Base-by-base conservation (phyloP, 2,329 filamentous ascomycete species). In the Aspergillus glaucus region DNA sequence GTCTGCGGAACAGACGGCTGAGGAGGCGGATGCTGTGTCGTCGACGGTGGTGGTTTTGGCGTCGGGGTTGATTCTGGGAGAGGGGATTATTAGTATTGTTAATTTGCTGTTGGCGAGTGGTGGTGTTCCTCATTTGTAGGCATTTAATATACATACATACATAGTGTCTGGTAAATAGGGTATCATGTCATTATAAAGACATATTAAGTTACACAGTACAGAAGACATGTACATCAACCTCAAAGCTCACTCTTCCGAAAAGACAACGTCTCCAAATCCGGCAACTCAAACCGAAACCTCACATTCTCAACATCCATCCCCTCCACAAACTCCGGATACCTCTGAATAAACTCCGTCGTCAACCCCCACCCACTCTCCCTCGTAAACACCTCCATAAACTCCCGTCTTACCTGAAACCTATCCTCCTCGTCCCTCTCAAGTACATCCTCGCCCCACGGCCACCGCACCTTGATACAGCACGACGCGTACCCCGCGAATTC, bases 41-140 rank as follows among this genome's bases (percentile, higher is more conserved):
- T 71, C 91, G 4, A 85, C 84, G 0, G 79, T 97, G 46, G 90
- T 97, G 56, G 85, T 97, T n/a, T 72, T 97, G 36, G 92, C 93
- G 1, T 85, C 81, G 50, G 93, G 93, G 0, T 82, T 97, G 52
- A 96, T 98, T 55, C 75, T 98, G 6, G 90, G 92, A 1, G 92
- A 97, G 67, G 92, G 92, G 0, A 82, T 97, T 55, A 74, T 95
- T 55, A 96, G 91, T 63, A 95, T 98, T 60, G 79, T 93, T 22
- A 97, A 96, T 64, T 70, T 98, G 48, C 72, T 87, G 7, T 73
- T 98, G 62, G 89, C 94, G 48, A 91, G 86, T 65, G 74, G 84
- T 8, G 71, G 77, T 3, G 86, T 94, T 49, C 86, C 88, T 45
- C 88, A 93, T 75, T 71, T 88, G 28, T 86, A 66, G 65, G 12